Percentiles rank a stretch among this genome's conserved stretches.
Conservation (phyloP, 495 filamentous ascomycete species). For the Rhypophila decipiens region DNA sequence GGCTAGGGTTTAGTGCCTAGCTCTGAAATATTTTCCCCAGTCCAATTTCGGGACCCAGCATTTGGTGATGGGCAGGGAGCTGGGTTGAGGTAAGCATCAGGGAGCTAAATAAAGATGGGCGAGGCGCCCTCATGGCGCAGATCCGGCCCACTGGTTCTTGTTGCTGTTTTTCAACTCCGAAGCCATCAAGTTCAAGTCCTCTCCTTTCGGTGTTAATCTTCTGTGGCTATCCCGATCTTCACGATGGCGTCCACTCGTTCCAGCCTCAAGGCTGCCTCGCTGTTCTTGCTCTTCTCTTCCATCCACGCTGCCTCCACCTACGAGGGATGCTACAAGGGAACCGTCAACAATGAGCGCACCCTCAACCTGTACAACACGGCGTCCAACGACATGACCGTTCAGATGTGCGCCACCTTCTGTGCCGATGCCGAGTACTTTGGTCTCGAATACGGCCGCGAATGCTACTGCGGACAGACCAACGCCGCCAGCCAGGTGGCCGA, state of each 20-base stretch:
- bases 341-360: constrained; percentile 38
- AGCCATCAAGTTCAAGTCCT: not conserved
- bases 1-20: no score
- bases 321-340: constrained; percentile 9
- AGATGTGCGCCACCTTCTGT: constrained; percentile 1
- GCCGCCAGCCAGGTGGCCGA: not conserved
- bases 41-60: no score
- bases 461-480: not conserved
- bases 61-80: no score
- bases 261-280: not conserved
- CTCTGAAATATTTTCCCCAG: no score
- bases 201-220: not conserved
- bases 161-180: not conserved
- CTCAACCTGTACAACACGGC: constrained; percentile 26
- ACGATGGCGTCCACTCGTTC: not conserved
- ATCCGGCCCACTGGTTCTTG: no score
- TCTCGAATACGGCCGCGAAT: not conserved
- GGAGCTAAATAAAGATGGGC: no score
- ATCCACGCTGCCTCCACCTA: not conserved
- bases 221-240: not conserved
- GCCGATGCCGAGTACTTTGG: not conserved
- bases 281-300: not conserved
- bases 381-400: constrained; percentile 3
- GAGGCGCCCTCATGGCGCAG: no score
- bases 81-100: no score